Conservation (phyloP, 768 basidiomycete genomes). For the Coprinopsis strossmayeri region DNA sequence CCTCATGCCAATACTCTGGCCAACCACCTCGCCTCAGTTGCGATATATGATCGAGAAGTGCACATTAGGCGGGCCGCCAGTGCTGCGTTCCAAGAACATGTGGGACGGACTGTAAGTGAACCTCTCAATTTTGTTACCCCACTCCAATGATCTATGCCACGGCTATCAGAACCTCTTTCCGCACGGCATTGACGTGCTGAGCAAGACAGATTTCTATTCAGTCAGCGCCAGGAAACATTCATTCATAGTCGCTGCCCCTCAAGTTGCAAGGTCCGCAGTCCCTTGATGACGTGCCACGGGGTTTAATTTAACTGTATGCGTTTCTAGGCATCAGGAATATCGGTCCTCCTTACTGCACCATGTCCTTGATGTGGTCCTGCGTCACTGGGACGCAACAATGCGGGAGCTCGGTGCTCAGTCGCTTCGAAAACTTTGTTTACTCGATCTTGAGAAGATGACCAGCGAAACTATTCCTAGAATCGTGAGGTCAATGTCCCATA, state of each 20-base stretch:
- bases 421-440: constrained; percentile 57
- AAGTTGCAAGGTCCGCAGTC: constrained; percentile 85
- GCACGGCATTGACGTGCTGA: constrained; percentile 89
- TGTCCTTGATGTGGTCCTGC: constrained; percentile 62
- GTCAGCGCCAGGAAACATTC: constrained; percentile 82
- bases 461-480: constrained; percentile 41
- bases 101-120: constrained; percentile 78
- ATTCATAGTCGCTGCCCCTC: constrained; percentile 77
- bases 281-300: too few species aligned
- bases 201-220: constrained; percentile 92
- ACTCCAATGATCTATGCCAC: too few species aligned
- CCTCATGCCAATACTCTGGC: constrained; percentile 65
- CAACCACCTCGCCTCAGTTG: constrained; percentile 64
- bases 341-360: constrained; percentile 63
- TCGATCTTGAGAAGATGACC: constrained; percentile 50
- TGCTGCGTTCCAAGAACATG: constrained; percentile 96
- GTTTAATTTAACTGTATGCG: too few species aligned
- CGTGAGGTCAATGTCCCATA: constrained; percentile 32
- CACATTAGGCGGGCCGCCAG: constrained; percentile 94
- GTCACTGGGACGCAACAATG: constrained; percentile 88
- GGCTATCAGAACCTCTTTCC: constrained; percentile 72
- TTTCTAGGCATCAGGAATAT: constrained; percentile 70
- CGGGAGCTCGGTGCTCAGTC: constrained; percentile 73
- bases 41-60: constrained; percentile 89
- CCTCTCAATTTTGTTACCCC: too few species aligned